Base-by-base conservation (phyloP, 2,329 filamentous ascomycete genomes). In the Pezicula carpinea region DNA sequence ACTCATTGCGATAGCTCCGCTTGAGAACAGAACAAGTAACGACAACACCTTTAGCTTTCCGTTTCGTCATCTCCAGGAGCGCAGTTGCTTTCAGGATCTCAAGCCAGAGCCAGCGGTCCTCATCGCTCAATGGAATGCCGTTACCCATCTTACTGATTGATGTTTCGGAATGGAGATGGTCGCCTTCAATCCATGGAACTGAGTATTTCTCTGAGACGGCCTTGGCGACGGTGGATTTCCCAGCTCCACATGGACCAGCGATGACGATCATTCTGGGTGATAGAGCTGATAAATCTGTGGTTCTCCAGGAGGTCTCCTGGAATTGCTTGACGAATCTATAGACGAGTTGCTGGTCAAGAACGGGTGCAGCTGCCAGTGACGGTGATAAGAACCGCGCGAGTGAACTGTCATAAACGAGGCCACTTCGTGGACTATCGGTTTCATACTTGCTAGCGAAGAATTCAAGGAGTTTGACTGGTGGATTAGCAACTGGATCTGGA, bases 381-480 rank as follows among this genome's bases (percentile, higher is more conserved):
- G 53, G 53, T 11, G 53, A 55, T 10, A 55, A 39, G 14, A 35
- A 51, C 22, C 44, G 38, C 14, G 48, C 48, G 36, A 40, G 26
- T 8, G 39, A 49, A 7, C 47, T 54, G 29, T 53, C 46, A 18
- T 54, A 54, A 11, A 22, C 36, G 8, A 53, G 45, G 4, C 39
- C 35, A 7, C 29, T 42, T 10, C 43, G 19, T 5, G 46, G 59
- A 10, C 80, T 61, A 15, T 69, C 67, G 36, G 70, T 69, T 40
- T 73, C 70, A 50, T 79, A 79, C 55, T 79, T 78, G 2, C 50
- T 61, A 44, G 61, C 64, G 52, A 76, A 79, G 19, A 73, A 72
- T 29, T 76, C 74, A 1, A 79, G 52, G 35, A 80, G 63, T 64
- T 79, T 80, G 44, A 77, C 56, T 6, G 69, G 72, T 0, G 75